These are phyloP conservation scores for Diversispora epigaea DNA, from an alignment of 192 early-diverging fungal genomes.

Conservation along the genomic window DNA sequence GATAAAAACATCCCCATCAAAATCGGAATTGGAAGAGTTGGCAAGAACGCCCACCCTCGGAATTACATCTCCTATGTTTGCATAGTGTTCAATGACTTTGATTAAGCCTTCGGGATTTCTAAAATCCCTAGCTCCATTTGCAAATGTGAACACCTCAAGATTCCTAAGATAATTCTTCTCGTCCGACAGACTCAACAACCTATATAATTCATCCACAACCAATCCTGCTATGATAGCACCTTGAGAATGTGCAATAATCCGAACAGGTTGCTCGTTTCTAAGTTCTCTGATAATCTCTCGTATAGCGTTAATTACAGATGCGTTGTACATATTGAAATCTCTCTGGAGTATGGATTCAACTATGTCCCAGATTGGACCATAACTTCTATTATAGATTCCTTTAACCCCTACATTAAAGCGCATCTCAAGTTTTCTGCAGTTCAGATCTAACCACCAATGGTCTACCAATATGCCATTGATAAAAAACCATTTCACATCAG, in stretches of 20 bases:
- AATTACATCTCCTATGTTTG: constrained; percentile 5
- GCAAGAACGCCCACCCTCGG: not conserved
- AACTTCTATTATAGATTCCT: constrained; percentile 8
- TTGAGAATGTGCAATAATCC: constrained; percentile 11
- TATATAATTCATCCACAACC: not conserved
- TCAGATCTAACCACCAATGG: not conserved
- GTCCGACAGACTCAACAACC: not conserved
- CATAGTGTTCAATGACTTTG: constrained; percentile 14
- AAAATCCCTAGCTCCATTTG: constrained; percentile 8
- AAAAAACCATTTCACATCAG: constrained; percentile 14
- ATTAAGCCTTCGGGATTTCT: not conserved
- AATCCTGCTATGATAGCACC: constrained; percentile 13
- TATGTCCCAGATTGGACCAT: constrained; percentile 3
- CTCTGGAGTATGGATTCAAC: not conserved
- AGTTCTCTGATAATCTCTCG: too few species aligned
- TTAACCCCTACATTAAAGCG: constrained; percentile 5
- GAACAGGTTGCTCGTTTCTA: too few species aligned
- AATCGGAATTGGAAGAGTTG: not conserved
- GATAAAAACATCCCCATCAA: constrained; percentile 5
- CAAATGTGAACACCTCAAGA: constrained; percentile 19
- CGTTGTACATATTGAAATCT: constrained; percentile 2
- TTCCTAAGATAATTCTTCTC: not conserved
- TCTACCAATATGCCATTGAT: not conserved
- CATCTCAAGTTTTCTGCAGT: constrained; percentile 9
- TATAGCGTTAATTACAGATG: too few species aligned